Percentiles rank a stretch among this genome's conserved stretches.
phyloP scores from a whole-genome alignment of 2,329 filamentous ascomycete species.

The Xylaria sp. region DNA sequence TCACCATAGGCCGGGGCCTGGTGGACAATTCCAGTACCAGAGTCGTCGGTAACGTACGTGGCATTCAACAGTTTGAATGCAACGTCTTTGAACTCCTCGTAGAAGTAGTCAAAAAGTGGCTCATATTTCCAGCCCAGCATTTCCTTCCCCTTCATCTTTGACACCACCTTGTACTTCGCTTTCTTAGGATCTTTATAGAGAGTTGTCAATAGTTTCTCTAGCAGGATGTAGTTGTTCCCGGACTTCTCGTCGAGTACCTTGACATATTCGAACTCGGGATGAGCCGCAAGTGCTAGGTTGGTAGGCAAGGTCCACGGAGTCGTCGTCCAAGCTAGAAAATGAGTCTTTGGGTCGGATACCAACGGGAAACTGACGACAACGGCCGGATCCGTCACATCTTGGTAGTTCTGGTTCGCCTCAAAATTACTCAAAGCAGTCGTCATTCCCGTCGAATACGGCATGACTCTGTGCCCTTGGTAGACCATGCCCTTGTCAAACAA shows the following conservation, averaged over 20 bases:
- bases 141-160: conserved; percentile 79
- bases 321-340: conserved; percentile 85
- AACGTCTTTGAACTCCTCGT: conserved; percentile 83
- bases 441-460: conserved; percentile 93
- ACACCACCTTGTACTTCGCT: conserved; percentile 84
- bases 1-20: conserved; percentile 93
- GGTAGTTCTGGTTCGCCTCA: conserved; percentile 93
- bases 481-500: conserved; percentile 88
- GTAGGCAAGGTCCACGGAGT: conserved; percentile 86
- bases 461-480: conserved; percentile 88
- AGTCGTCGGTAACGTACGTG: conserved; percentile 84
- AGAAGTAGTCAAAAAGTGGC: conserved; percentile 88
- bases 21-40: conserved; percentile 92
- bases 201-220: conserved; percentile 80
- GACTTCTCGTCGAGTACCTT: conserved; percentile 84
- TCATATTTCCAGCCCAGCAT: conserved; percentile 90
- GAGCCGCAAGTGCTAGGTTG: conserved; percentile 75
- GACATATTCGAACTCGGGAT: conserved; percentile 85
- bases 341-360: conserved; percentile 74
- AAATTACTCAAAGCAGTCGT: conserved; percentile 92
- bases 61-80: conserved; percentile 85
- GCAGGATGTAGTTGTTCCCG: conserved; percentile 81
- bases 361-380: conserved; percentile 89
- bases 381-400: conserved; percentile 89
- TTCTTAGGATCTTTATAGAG: conserved; percentile 96